Percentiles rank a stretch among this genome's conserved stretches.
Evolutionary conservation across 192 early-diverging fungal species (phyloP).

Genomic region (Gamsiella multidivaricata): DNA sequence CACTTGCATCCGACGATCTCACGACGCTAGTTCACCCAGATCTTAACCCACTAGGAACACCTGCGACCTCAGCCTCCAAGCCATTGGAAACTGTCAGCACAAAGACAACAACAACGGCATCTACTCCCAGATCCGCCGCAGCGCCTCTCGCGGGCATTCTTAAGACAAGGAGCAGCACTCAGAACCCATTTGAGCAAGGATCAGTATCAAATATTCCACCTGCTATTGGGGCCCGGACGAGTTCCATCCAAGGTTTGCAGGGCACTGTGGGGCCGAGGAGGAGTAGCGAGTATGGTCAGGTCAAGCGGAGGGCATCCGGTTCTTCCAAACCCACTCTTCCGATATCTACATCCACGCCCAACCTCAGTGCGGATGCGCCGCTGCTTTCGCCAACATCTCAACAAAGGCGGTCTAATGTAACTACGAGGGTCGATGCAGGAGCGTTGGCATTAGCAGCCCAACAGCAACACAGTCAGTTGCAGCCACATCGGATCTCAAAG

Average conservation of each 20-base stretch:
- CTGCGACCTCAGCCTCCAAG: not conserved
- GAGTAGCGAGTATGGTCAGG: slow-evolving; percentile 1
- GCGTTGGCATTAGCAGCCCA: slow-evolving; percentile 32
- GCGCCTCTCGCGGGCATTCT: slow-evolving; percentile 30
- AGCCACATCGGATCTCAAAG: slow-evolving; percentile 15
- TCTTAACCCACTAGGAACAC: not conserved
- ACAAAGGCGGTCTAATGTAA: slow-evolving; percentile 47
- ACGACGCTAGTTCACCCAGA: not conserved
- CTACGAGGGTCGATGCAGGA: slow-evolving; percentile 36
- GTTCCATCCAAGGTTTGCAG: slow-evolving; percentile 23
- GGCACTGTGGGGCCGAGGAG: slow-evolving; percentile 1
- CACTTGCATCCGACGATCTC: not conserved
- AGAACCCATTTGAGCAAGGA: slow-evolving; percentile 34
- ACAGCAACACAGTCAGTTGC: slow-evolving; percentile 6
- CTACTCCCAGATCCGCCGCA: not conserved
- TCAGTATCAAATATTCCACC: too few relatives aligned
- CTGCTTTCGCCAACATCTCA: slow-evolving; percentile 19
- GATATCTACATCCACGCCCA: not conserved
- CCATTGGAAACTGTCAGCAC: not conserved
- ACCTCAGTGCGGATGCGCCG: not conserved
- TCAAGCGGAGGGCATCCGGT: slow-evolving; percentile 19
- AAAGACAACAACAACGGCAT: not conserved
- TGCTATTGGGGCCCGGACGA: slow-evolving; percentile 28
- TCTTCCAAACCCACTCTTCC: not conserved
- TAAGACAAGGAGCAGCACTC: slow-evolving; percentile 34